Evolutionary conservation across 2,329 filamentous ascomycete genomes (phyloP).

Genomic region (Penicillium decumbens): DNA sequence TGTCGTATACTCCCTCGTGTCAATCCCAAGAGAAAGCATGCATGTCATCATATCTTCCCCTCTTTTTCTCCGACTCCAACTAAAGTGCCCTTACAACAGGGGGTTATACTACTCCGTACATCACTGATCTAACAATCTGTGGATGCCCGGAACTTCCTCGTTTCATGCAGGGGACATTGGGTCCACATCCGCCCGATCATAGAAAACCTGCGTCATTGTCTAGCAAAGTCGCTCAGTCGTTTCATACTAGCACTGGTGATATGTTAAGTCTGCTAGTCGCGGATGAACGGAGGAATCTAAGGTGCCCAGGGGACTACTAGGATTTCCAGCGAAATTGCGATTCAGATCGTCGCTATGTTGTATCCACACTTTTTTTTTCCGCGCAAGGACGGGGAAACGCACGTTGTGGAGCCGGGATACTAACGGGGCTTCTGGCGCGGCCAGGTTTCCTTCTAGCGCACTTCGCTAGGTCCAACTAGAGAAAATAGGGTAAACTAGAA

Average conservation of each 20-base stretch:
- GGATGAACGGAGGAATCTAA: not conserved
- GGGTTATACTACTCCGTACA: not conserved
- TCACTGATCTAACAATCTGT: not conserved
- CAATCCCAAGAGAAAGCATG: conserved; percentile 11
- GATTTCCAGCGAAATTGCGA: conserved; percentile 7
- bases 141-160: not conserved
- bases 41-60: conserved; percentile 8
- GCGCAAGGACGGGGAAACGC: conserved; percentile 28
- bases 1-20: conserved; percentile 5
- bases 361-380: conserved; percentile 26
- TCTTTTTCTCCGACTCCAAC: not conserved
- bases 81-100: not conserved
- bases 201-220: conserved; percentile 6
- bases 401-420: conserved; percentile 32
- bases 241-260: conserved; percentile 9
- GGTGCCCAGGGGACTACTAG: too few relatives aligned
- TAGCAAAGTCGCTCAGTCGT: conserved; percentile 5
- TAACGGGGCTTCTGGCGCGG: conserved; percentile 34
- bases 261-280: not conserved
- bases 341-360: conserved; percentile 28
- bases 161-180: conserved; percentile 10
- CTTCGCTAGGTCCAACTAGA: conserved; percentile 25
- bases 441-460: conserved; percentile 30
- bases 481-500: conserved; percentile 14
- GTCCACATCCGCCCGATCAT: conserved; percentile 11